A percentile compares a stretch with the other conserved stretches of the same genome.
Evolutionary conservation across 192 early-diverging fungal species (phyloP).

Genomic region (Geranomyces michiganensis): DNA sequence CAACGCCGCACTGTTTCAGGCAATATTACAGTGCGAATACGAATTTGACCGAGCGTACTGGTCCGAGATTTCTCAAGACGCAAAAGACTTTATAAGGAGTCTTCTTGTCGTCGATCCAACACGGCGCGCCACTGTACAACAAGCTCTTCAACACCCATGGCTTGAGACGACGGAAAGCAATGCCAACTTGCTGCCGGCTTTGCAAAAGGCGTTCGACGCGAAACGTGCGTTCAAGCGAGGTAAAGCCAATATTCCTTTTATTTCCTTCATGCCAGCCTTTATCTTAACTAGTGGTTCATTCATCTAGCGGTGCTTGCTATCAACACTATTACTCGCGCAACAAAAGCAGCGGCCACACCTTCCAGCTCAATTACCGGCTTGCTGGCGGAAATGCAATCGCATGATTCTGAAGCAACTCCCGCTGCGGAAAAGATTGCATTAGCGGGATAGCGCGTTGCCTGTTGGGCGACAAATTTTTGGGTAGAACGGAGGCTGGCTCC

Average conservation of each 20-base stretch:
- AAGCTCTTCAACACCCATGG: constrained; percentile 54
- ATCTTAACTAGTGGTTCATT: no score
- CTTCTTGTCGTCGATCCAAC: constrained; percentile 70
- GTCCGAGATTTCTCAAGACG: constrained; percentile 44
- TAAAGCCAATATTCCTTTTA: neutral
- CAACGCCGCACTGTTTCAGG: constrained; percentile 64
- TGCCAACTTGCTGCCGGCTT: constrained; percentile 59
- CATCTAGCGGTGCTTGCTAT: constrained; percentile 29
- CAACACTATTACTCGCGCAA: constrained; percentile 14
- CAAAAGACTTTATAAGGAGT: constrained; percentile 78
- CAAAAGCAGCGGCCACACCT: neutral
- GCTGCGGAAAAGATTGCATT: no score
- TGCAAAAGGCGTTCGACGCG: constrained; percentile 70
- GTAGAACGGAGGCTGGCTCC: no score
- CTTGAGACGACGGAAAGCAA: constrained; percentile 30
- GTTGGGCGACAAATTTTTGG: no score
- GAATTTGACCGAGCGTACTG: constrained; percentile 61
- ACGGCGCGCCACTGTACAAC: constrained; percentile 57
- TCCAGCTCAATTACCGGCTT: no score
- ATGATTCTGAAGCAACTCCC: no score
- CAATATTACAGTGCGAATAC: constrained; percentile 70
- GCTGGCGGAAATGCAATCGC: no score
- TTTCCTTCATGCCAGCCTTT: neutral
- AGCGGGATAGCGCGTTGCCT: no score
- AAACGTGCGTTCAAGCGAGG: constrained; percentile 67